phyloP scores from a whole-genome alignment of 1,284 basidiomycete species.

The Vanrija sp. region DNA sequence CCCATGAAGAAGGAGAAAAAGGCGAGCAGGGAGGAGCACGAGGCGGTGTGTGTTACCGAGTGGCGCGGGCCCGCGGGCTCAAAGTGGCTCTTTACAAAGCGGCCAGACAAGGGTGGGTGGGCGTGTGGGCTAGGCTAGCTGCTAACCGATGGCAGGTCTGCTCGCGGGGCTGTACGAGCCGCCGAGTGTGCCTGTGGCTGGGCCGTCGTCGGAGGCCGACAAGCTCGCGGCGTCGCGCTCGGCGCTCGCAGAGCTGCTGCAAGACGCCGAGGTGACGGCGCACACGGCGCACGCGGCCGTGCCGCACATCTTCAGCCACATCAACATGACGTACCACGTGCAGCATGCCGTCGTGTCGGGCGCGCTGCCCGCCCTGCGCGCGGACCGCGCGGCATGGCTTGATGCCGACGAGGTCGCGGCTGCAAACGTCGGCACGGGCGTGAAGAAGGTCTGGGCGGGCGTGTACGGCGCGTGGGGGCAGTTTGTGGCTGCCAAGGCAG shows the following conservation, averaged over 20 bases:
- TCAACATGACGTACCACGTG: slow-evolving; percentile 81
- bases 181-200: slow-evolving; percentile 31
- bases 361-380: neutral
- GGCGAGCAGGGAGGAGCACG: slow-evolving; percentile 76
- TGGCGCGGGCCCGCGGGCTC: slow-evolving; percentile 55
- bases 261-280: neutral
- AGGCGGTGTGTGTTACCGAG: slow-evolving; percentile 79
- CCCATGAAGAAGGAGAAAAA: slow-evolving; percentile 86
- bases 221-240: slow-evolving; percentile 7
- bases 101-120: slow-evolving; percentile 71
- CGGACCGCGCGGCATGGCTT: slow-evolving; percentile 27
- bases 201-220: neutral
- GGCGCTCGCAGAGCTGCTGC: neutral
- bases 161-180: slow-evolving; percentile 68
- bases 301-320: slow-evolving; percentile 83
- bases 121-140: slow-evolving; percentile 7
- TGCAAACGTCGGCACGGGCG: slow-evolving; percentile 48
- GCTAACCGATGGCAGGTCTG: slow-evolving; percentile 59
- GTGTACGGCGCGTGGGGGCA: slow-evolving; percentile 37
- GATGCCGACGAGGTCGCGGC: slow-evolving; percentile 24
- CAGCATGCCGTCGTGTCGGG: slow-evolving; percentile 27
- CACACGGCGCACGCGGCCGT: slow-evolving; percentile 38
- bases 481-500: slow-evolving; percentile 15
- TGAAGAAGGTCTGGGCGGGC: slow-evolving; percentile 47
- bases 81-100: slow-evolving; percentile 68